Evolutionary conservation across 2,329 filamentous ascomycete genomes (phyloP).

Genomic region (Aspergillus unguis): DNA sequence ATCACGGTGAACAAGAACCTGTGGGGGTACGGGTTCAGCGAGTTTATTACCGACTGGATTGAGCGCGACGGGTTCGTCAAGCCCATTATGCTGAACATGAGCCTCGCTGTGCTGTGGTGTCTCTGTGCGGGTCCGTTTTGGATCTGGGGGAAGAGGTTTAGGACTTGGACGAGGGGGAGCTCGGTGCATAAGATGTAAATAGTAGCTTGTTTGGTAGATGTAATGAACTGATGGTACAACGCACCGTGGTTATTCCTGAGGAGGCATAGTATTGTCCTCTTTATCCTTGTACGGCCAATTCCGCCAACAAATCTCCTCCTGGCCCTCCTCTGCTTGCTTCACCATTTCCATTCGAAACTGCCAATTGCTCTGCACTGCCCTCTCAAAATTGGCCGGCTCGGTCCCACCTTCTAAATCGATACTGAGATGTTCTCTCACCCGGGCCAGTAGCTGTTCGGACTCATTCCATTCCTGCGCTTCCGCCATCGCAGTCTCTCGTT

Average conservation of each 20-base stretch:
- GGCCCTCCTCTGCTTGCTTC: slow-evolving; percentile 17
- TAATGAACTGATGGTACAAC: not conserved
- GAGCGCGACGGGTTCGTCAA: slow-evolving; percentile 50
- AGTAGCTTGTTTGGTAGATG: too few relatives aligned
- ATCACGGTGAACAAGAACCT: slow-evolving; percentile 64
- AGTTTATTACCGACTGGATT: slow-evolving; percentile 55
- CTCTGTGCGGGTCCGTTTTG: slow-evolving; percentile 56
- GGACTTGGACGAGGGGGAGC: not conserved
- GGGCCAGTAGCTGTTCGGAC: slow-evolving; percentile 21
- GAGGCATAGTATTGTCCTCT: slow-evolving; percentile 18
- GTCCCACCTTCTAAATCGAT: slow-evolving; percentile 27
- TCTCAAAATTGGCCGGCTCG: slow-evolving; percentile 24
- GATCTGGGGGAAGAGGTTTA: slow-evolving; percentile 1
- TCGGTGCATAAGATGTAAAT: too few relatives aligned
- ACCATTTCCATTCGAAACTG: slow-evolving; percentile 25
- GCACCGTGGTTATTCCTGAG: not conserved
- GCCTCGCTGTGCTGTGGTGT: slow-evolving; percentile 53
- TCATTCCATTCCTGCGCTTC: slow-evolving; percentile 28
- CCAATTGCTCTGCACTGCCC: slow-evolving; percentile 18
- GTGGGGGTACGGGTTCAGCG: slow-evolving; percentile 60
- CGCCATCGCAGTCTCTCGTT: slow-evolving; percentile 19
- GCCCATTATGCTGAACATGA: slow-evolving; percentile 60
- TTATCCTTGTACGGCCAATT: slow-evolving; percentile 30
- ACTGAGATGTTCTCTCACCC: slow-evolving; percentile 19
- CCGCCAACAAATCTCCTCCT: slow-evolving; percentile 23